Evolutionary conservation across 75 land plant genomes (phyloP), one percentile per base, ranked within the genome.

Genomic region (Pinus taeda): DNA sequence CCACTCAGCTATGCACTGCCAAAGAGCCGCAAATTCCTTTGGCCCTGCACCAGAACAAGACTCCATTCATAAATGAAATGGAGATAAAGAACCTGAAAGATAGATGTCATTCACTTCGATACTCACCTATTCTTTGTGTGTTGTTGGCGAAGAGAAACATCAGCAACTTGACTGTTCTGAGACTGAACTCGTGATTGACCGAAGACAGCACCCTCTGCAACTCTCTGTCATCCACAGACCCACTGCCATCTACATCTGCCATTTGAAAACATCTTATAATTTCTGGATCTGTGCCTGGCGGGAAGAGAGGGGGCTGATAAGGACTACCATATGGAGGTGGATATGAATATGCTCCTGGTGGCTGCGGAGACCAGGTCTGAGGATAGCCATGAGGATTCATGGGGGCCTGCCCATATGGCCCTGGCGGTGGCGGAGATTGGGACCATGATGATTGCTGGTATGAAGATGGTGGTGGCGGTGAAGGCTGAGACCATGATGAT

Each of bases 281-380:
- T 76, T 83, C 92, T 11, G 98, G 94, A 53, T 95, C 97, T 24
- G 98, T 93, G n/a, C 97, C 98, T 36, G 98, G 97, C 20, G 98
- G 94, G 60, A 95, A 95, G 57, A 73, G 7, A 21, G 71, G 61
- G 63, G 87, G 82, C 64, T 84, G 90, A 59, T 82, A 33, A 33
- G 83, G 75, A 15, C 84, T 80, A 53, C 84, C 84, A 4, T 65
- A 72, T 13, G 67, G 70, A 39, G 36, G 42, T 3, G 60, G 73
- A 45, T 60, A 55, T 21, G 63, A 36, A 49, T 66, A 65, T 30
- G 66, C 66, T 4, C 72, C 76, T 6, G 62, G 57, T 9, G 75
- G 39, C 22, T 53, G 74, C 3, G 29, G 74, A 73, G 30, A 26
- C 7, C 20, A 30, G 73, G 55, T 49, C 55, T 49, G 55, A 11